These are phyloP conservation scores for Aspergillus steynii DNA, from an alignment of 495 filamentous ascomycete species.

Conservation along the genomic window DNA sequence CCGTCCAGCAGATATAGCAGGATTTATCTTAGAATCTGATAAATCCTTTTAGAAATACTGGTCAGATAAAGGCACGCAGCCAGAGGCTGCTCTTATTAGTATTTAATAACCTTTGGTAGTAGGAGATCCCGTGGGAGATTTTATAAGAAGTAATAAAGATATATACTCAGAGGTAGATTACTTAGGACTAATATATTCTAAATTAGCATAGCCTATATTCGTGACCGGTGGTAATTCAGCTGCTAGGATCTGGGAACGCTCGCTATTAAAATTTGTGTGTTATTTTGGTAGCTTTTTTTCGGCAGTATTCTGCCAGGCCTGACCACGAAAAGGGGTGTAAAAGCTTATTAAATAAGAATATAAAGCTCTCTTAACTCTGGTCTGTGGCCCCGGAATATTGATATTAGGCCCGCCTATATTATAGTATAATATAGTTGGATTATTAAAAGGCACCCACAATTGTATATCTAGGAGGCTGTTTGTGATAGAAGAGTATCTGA, in stretches of 20 bases:
- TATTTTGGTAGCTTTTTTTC: slow-evolving; percentile 16
- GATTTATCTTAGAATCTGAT: slow-evolving; percentile 19
- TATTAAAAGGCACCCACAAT: slow-evolving; percentile 30
- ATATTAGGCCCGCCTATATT: slow-evolving; percentile 32
- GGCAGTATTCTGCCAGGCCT: slow-evolving; percentile 29
- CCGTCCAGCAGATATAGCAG: slow-evolving; percentile 16
- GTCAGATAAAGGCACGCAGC: slow-evolving; percentile 18
- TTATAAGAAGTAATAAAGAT: slow-evolving; percentile 6
- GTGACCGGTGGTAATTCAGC: slow-evolving; percentile 15
- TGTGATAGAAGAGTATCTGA: slow-evolving; percentile 25
- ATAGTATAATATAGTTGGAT: slow-evolving; percentile 41
- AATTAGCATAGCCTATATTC: slow-evolving; percentile 17
- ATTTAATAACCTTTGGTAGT: slow-evolving; percentile 19
- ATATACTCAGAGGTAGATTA: slow-evolving; percentile 14
- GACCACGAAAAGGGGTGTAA: slow-evolving; percentile 16
- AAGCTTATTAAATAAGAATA: slow-evolving; percentile 25
- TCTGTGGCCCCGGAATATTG: slow-evolving; percentile 25
- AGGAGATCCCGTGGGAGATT: too few relatives aligned
- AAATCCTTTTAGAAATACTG: slow-evolving; percentile 12
- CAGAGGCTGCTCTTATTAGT: slow-evolving; percentile 19
- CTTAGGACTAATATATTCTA: slow-evolving; percentile 16
- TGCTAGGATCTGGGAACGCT: slow-evolving; percentile 15
- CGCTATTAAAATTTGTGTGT: slow-evolving; percentile 18
- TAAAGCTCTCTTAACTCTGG: slow-evolving; percentile 14
- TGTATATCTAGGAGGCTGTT: slow-evolving; percentile 33